Evolutionary conservation across 495 filamentous ascomycete genomes (phyloP), one percentile per base, ranked within the genome.

Genomic region (Clavariopsis aquatica): DNA sequence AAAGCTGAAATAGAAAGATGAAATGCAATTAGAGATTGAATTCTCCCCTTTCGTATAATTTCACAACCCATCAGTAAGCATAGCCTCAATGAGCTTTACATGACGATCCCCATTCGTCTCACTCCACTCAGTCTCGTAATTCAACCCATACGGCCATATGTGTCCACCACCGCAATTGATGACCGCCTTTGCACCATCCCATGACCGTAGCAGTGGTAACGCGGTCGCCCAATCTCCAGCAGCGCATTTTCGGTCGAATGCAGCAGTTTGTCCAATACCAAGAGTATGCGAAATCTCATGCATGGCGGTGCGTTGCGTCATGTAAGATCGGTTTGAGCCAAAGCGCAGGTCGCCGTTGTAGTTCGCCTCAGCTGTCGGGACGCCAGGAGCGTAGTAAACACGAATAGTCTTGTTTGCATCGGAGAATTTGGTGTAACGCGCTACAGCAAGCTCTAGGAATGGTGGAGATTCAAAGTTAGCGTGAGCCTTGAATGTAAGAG

Each of bases 11-110:
- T n/a, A n/a, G n/a, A n/a, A n/a, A n/a, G n/a, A n/a, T n/a, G n/a
- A n/a, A n/a, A n/a, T n/a, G n/a, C n/a, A n/a, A n/a, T n/a, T n/a
- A n/a, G n/a, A n/a, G n/a, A n/a, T n/a, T n/a, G n/a, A n/a, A n/a
- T n/a, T n/a, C n/a, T n/a, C n/a, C n/a, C n/a, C n/a, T n/a, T n/a
- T n/a, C n/a, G n/a, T n/a, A n/a, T n/a, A n/a, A n/a, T n/a, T 46
- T 46, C 22, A 65, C 55, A 65, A 56, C 23, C 64, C 64, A 67
- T 62, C 64, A 20, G 19, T 60, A 36, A 67, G 17, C 64, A 67
- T 67, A 51, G 64, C 64, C 24, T 62, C 20, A 13, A 62, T 58
- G 36, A 67, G 70, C 56, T 43, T 69, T 65, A 80, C 74, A 49
- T 65, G 62, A n/a, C 62, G 43, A 3, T 65, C 47, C 20, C 31